Evolutionary conservation across 768 basidiomycete species (phyloP), one percentile per base, ranked within the genome.

Genomic region (Polyporus arcularius): DNA sequence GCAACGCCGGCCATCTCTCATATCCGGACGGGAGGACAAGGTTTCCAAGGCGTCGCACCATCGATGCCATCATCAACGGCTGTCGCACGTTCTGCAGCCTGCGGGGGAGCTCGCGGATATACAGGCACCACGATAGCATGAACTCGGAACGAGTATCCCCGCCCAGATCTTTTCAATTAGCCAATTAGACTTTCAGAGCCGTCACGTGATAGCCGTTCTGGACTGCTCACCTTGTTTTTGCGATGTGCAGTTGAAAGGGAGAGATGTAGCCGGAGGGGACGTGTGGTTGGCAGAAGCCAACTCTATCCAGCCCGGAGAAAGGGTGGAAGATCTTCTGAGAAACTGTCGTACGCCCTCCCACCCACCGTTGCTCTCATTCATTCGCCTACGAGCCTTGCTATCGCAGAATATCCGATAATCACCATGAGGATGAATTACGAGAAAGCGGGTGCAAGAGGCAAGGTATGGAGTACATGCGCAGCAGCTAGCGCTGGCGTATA

Each of bases 321-420:
- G 62, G 41, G 26, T 63, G 62, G 62, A 58, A 41, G 55, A 63
- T 63, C 62, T 54, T 63, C 62, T 63, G 62, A 43, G 57, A 63
- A 63, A 63, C 57, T 18, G 35, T 53, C 57, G 40, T 31, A 51
- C 49, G 41, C 46, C 61, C 61, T 62, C 61, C 61, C 61, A 62
- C 61, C 61, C 61, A 30, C 41, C 21, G 42, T 35, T 14, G 52
- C 55, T 15, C 46, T 26, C 51, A 62, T 56, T 62, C 61, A 57
- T 38, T 62, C 45, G 16, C 42, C 18, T 43, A 9, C 31, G 35
- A 53, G 60, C 26, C 54, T 55, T 42, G 48, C 60, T 55, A 61
- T 61, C 60, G 60, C 48, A 51, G 48, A 46, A 46, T 45, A 61
- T 55, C 60, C 53, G 60, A 61, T 55, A 52, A 61, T 61, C 60